A percentile compares a stretch with the other conserved stretches of the same genome.
These are phyloP conservation scores for Nelumbo lutea DNA, from an alignment of 164 flowering plant species.

Conservation along the genomic window DNA sequence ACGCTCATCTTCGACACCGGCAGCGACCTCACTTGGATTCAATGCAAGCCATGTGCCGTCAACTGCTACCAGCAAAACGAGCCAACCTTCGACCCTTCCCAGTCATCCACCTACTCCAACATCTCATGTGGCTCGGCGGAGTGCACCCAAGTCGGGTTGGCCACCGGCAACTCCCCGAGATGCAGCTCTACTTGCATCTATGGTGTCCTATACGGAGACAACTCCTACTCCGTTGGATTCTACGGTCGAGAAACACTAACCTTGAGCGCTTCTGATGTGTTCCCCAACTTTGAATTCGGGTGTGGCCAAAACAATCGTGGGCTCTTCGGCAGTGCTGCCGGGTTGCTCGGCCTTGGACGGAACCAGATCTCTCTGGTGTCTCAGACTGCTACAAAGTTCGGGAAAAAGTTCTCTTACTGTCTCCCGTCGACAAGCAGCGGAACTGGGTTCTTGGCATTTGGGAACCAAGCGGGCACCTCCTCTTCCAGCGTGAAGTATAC, in stretches of 20 bases:
- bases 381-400: constrained; percentile 38
- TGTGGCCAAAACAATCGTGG: constrained; percentile 57
- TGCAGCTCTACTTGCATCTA: constrained; percentile 47
- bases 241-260: constrained; percentile 32
- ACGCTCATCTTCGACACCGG: no score
- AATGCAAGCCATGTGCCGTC: no score
- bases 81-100: constrained; percentile 36
- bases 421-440: constrained; percentile 36
- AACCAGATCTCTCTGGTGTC: constrained; percentile 35
- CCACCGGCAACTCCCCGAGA: constrained; percentile 22
- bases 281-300: constrained; percentile 38
- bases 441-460: constrained; percentile 38
- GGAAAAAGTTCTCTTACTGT: constrained; percentile 46
- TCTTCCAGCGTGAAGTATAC: constrained; percentile 14
- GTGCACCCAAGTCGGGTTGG: constrained; percentile 27
- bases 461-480: neutral
- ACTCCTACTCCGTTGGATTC: constrained; percentile 40
- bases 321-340: constrained; percentile 40
- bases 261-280: constrained; percentile 20
- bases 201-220: constrained; percentile 47
- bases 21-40: no score
- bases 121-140: constrained; percentile 28
- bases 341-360: constrained; percentile 50
- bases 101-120: constrained; percentile 33
- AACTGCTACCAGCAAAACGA: constrained; percentile 44